phyloP scores from a whole-genome alignment of 257 asterid species.

The Thymus mandschuricus region DNA sequence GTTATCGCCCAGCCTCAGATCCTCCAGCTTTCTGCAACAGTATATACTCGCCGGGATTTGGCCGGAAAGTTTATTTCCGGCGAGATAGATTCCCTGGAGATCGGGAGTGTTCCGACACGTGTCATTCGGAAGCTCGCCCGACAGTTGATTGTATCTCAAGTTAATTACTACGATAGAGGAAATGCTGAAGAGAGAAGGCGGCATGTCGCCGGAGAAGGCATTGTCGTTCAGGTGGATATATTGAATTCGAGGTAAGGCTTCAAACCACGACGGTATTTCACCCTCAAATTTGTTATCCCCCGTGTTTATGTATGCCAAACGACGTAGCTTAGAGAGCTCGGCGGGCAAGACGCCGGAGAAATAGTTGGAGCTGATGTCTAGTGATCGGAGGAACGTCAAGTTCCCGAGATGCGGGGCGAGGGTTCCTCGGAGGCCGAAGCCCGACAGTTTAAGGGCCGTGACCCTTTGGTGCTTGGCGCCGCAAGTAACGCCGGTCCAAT shows the following conservation, averaged over 20 bases:
- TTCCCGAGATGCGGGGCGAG: conserved; percentile 14
- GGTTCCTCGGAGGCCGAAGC: neutral
- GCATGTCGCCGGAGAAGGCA: neutral
- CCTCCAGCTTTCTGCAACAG: neutral
- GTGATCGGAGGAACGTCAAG: neutral
- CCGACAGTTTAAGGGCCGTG: neutral
- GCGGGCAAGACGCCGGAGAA: neutral
- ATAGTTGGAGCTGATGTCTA: conserved; percentile 3
- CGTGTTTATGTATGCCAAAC: too few species aligned
- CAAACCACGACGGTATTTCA: neutral
- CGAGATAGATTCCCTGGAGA: neutral
- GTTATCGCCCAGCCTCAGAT: neutral
- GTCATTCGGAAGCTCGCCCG: neutral
- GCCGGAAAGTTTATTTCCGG: neutral
- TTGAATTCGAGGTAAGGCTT: neutral
- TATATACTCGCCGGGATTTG: neutral
- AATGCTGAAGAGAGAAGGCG: too few species aligned
- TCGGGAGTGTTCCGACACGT: neutral
- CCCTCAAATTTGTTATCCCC: neutral
- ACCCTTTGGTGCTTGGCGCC: neutral
- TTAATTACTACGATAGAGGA: too few species aligned
- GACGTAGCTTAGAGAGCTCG: neutral
- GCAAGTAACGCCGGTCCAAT: too few species aligned
- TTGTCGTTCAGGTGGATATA: neutral
- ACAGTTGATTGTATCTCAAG: too few species aligned